Percentiles rank a stretch among this genome's conserved stretches.
Evolutionary conservation across 805 yeast species (phyloP).

Genomic region (Vanderwaltozyma verrucispora): DNA sequence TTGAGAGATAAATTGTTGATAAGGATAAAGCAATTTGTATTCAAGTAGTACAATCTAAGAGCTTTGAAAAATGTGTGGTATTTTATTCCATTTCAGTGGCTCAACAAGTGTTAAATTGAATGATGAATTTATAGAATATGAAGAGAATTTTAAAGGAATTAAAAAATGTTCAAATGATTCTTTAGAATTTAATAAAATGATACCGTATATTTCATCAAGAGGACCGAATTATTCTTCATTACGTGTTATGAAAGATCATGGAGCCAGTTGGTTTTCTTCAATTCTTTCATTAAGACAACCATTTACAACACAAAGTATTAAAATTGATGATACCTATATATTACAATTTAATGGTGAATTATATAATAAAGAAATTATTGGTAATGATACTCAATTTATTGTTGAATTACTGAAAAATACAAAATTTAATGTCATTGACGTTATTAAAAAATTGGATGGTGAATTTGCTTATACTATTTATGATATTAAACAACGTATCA

Average conservation of each 20-base stretch:
- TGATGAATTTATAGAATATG: slow-evolving; percentile 12
- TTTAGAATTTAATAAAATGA: slow-evolving; percentile 26
- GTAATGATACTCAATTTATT: slow-evolving; percentile 58
- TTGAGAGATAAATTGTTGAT: too few species aligned
- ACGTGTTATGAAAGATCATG: slow-evolving; percentile 5
- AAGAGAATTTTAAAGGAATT: slow-evolving; percentile 4
- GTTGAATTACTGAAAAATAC: slow-evolving; percentile 27
- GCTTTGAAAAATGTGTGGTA: too few species aligned
- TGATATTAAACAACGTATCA: slow-evolving; percentile 30
- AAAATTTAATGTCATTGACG: slow-evolving; percentile 30
- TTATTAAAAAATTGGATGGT: slow-evolving; percentile 49
- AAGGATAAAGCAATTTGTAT: too few species aligned
- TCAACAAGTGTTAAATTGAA: slow-evolving; percentile 1
- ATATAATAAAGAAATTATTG: slow-evolving; percentile 47
- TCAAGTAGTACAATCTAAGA: too few species aligned
- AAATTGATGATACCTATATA: slow-evolving; percentile 26
- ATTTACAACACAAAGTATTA: slow-evolving; percentile 62
- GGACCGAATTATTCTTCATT: slow-evolving; percentile 52
- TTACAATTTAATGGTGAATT: slow-evolving; percentile 90
- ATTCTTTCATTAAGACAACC: slow-evolving; percentile 77
- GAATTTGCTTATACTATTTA: slow-evolving; percentile 64
- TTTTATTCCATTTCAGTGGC: slow-evolving; percentile 30
- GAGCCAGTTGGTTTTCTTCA: slow-evolving; percentile 44
- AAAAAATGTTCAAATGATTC: slow-evolving; percentile 3
- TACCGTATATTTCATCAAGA: slow-evolving; percentile 41